These are phyloP conservation scores for Paracoccidioides lutzii DNA, from an alignment of 2,329 filamentous ascomycete genomes.

Conservation along the genomic window DNA sequence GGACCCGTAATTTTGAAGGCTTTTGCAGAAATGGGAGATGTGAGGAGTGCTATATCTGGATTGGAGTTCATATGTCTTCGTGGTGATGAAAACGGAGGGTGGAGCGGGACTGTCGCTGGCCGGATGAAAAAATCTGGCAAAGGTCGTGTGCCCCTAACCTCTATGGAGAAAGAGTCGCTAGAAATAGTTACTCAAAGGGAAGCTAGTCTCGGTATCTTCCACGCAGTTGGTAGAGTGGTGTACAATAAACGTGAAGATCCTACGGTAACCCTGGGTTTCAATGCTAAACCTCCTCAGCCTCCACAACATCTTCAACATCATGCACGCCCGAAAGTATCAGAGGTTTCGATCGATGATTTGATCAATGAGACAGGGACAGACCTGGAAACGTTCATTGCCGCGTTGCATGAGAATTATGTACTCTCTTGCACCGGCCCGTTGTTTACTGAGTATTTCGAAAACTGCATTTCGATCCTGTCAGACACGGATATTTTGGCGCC, in stretches of 20 bases:
- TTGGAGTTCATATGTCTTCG: conserved; percentile 85
- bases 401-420: conserved; percentile 86
- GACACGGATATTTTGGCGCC: conserved; percentile 75
- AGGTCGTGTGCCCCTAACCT: conserved; percentile 43
- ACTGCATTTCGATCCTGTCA: conserved; percentile 77
- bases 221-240: conserved; percentile 87
- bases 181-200: conserved; percentile 76
- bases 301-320: conserved; percentile 47
- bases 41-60: conserved; percentile 81
- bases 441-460: conserved; percentile 65
- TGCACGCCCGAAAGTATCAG: conserved; percentile 48
- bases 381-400: conserved; percentile 75
- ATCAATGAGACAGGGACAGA: conserved; percentile 91
- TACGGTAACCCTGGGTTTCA: conserved; percentile 22
- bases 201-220: conserved; percentile 83
- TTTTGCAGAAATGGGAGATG: conserved; percentile 77
- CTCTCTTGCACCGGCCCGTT: conserved; percentile 62
- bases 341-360: conserved; percentile 60
- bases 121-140: conserved; percentile 52
- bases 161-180: conserved; percentile 65
- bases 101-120: conserved; percentile 59
- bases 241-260: conserved; percentile 77
- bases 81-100: conserved; percentile 58
- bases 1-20: conserved; percentile 65
- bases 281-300: conserved; percentile 40